A percentile compares a stretch with the other conserved stretches of the same genome.
Evolutionary conservation across 306 rosid species (phyloP).

Genomic region (Prunus mongolica): DNA sequence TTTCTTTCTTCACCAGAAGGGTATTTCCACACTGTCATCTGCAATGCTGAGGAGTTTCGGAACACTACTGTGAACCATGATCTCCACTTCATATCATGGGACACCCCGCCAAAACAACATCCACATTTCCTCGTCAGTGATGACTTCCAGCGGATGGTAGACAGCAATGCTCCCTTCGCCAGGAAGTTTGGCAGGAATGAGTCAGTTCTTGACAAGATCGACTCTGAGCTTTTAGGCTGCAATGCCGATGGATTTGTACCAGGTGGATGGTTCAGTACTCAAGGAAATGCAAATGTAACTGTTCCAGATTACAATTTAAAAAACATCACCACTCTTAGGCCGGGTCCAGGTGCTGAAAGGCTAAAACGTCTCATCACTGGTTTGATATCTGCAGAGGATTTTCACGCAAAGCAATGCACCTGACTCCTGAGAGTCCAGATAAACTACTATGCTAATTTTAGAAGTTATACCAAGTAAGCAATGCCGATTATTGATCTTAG

Average conservation of each 20-base stretch:
- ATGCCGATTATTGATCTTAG: conserved; percentile 11
- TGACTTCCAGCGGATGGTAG: conserved; percentile 57
- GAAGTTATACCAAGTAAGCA: conserved; percentile 19
- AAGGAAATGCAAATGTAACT: conserved; percentile 26
- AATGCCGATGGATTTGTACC: conserved; percentile 53
- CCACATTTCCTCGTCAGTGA: conserved; percentile 56
- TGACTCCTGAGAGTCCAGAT: conserved; percentile 26
- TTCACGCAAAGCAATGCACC: conserved; percentile 48
- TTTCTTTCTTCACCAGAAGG: conserved; percentile 81
- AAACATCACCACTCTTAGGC: conserved; percentile 49
- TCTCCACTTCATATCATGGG: conserved; percentile 88
- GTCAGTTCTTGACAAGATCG: conserved; percentile 50
- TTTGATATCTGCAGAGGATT: conserved; percentile 56
- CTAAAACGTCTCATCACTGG: conserved; percentile 47
- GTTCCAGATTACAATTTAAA: conserved; percentile 14
- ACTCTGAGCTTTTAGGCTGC: conserved; percentile 51
- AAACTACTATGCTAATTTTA: conserved; percentile 7
- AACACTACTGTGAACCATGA: conserved; percentile 78
- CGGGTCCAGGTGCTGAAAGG: conserved; percentile 69
- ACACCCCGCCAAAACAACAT: conserved; percentile 80
- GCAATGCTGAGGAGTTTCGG: conserved; percentile 64
- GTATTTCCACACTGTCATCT: conserved; percentile 79
- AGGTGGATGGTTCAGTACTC: conserved; percentile 49
- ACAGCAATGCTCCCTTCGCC: conserved; percentile 68
- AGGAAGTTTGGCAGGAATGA: conserved; percentile 65